phyloP scores from a whole-genome alignment of 1,284 basidiomycete species.

The Marasmius sp. region DNA sequence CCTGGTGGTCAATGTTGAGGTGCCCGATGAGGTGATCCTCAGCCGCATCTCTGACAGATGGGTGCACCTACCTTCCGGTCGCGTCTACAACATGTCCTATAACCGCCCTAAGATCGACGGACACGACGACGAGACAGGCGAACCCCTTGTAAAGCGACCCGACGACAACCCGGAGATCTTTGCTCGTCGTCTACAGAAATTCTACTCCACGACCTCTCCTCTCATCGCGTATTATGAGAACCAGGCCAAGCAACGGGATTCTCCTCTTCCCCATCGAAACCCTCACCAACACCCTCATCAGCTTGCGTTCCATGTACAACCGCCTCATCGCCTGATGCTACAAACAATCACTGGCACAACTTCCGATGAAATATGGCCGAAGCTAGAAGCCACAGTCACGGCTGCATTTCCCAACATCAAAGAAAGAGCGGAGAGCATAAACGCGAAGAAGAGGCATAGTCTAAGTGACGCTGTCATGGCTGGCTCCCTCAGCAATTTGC shows the following conservation, averaged over 20 bases:
- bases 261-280: slow-evolving; percentile 24
- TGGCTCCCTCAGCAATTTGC: slow-evolving; percentile 1
- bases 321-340: slow-evolving; percentile 52
- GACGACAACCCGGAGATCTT: slow-evolving; percentile 77
- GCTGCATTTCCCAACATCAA: slow-evolving; percentile 57
- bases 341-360: slow-evolving; percentile 79
- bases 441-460: slow-evolving; percentile 44
- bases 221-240: slow-evolving; percentile 77
- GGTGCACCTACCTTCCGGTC: slow-evolving; percentile 91
- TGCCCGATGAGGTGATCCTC: slow-evolving; percentile 89
- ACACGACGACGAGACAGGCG: slow-evolving; percentile 90
- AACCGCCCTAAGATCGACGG: slow-evolving; percentile 89
- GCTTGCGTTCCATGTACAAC: slow-evolving; percentile 37
- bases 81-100: slow-evolving; percentile 92
- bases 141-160: slow-evolving; percentile 84
- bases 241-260: slow-evolving; percentile 26
- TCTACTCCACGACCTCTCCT: slow-evolving; percentile 88
- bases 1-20: slow-evolving; percentile 83
- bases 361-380: slow-evolving; percentile 93
- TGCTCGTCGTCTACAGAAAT: slow-evolving; percentile 39
- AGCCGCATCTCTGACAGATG: slow-evolving; percentile 79
- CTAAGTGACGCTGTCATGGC: slow-evolving; percentile 47
- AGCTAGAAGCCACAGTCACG: slow-evolving; percentile 63
- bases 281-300: slow-evolving; percentile 48
- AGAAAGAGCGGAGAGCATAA: slow-evolving; percentile 46